Percentiles rank a stretch among this genome's conserved stretches.
These are phyloP conservation scores for Aspergillus terreus DNA, from an alignment of 2,329 filamentous ascomycete species.

Conservation along the genomic window DNA sequence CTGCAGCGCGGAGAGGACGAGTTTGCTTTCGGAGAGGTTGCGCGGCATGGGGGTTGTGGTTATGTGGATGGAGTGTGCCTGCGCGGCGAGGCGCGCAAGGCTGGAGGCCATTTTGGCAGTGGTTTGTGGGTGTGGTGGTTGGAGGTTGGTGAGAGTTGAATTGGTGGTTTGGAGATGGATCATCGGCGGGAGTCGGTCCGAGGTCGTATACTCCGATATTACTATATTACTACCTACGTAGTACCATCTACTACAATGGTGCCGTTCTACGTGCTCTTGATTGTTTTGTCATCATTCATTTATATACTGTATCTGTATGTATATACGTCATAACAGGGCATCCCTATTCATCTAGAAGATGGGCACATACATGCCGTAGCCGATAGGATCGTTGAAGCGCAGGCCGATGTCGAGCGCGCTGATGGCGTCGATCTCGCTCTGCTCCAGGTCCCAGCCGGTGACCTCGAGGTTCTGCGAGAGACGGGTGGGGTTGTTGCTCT, in stretches of 20 bases:
- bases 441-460: conserved; percentile 61
- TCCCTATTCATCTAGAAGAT: conserved; percentile 46
- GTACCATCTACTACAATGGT: not conserved
- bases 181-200: not conserved
- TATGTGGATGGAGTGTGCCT: conserved; percentile 27
- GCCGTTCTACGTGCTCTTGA: not conserved
- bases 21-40: conserved; percentile 31
- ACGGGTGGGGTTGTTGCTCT: conserved; percentile 17
- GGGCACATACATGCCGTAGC: conserved; percentile 49
- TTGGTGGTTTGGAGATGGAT: not conserved
- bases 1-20: conserved; percentile 34
- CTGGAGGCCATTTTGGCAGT: conserved; percentile 11
- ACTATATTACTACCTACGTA: not conserved
- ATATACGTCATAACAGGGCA: not conserved
- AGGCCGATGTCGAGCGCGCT: conserved; percentile 61
- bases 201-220: not conserved
- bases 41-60: conserved; percentile 24
- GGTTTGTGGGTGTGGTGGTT: conserved; percentile 2
- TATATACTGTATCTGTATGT: not conserved
- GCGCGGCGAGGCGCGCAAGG: conserved; percentile 13
- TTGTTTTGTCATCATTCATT: not conserved
- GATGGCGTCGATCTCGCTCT: conserved; percentile 66
- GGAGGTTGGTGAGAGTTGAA: not conserved
- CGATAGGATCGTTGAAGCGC: conserved; percentile 73
- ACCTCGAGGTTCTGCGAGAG: conserved; percentile 66